Evolutionary conservation across 2,329 filamentous ascomycete genomes (phyloP).

Genomic region (Xylaria multiplex): DNA sequence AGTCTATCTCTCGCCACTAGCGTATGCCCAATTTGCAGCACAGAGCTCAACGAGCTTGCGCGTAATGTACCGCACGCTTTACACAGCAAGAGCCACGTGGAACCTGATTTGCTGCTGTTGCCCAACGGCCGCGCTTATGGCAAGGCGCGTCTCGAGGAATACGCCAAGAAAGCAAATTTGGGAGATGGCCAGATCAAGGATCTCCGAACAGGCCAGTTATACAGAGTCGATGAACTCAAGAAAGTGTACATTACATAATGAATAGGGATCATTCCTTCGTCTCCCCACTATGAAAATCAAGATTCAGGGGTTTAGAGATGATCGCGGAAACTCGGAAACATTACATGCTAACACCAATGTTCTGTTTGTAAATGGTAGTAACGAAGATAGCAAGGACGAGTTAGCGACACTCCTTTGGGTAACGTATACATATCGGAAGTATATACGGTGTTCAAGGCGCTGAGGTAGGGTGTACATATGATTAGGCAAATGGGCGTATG

Average conservation of each 20-base stretch:
- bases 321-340: not conserved
- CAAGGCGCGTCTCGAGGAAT: slow-evolving; percentile 74
- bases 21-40: slow-evolving; percentile 95
- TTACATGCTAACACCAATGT: not conserved
- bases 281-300: not conserved
- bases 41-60: slow-evolving; percentile 91
- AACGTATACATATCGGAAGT: not conserved
- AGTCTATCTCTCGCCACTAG: slow-evolving; percentile 68
- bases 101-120: slow-evolving; percentile 84
- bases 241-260: slow-evolving; percentile 88
- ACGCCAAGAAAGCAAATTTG: slow-evolving; percentile 83
- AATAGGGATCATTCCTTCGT: slow-evolving; percentile 10
- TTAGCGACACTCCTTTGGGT: not conserved
- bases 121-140: slow-evolving; percentile 91
- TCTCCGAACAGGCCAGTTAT: slow-evolving; percentile 78
- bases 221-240: slow-evolving; percentile 69
- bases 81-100: slow-evolving; percentile 92
- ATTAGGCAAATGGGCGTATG: not conserved
- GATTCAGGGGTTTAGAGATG: not conserved
- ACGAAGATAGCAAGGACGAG: not conserved
- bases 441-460: not conserved
- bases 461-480: too few species aligned
- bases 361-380: not conserved
- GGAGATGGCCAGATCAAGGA: slow-evolving; percentile 76
- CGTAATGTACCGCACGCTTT: slow-evolving; percentile 91